Conservation (phyloP, 31 red algal genomes). For the Odonthalia washingtoniensis region DNA sequence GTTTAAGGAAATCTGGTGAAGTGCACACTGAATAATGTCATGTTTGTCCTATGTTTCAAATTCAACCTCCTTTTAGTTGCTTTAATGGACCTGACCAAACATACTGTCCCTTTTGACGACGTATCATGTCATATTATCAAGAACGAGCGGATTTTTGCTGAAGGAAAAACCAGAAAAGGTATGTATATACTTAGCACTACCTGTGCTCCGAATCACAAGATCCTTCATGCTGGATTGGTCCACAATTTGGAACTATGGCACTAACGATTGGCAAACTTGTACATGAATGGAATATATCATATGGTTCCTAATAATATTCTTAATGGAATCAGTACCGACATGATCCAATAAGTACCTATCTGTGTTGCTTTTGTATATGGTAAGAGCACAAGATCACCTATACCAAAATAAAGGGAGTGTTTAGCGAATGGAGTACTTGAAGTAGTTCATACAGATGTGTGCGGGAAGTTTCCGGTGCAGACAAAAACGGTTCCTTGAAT, state of each 20-base stretch:
- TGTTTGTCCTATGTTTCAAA: neutral
- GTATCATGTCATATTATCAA: neutral
- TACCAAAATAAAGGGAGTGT: neutral
- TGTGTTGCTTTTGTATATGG: neutral
- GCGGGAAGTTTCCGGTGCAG: neutral
- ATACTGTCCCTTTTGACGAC: neutral
- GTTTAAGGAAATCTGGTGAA: neutral
- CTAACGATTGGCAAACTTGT: neutral
- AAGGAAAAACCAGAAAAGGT: neutral
- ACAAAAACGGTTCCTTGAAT: neutral
- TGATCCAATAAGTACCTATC: neutral
- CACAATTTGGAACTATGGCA: neutral
- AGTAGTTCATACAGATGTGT: slow-evolving; percentile 5
- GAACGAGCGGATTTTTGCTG: neutral
- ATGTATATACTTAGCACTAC: neutral
- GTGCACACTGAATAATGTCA: neutral
- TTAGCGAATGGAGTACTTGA: neutral
- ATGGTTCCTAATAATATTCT: neutral
- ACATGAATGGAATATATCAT: neutral
- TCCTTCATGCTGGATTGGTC: neutral
- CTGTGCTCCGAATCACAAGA: neutral
- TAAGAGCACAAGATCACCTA: neutral
- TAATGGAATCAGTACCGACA: neutral
- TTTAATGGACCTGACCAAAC: neutral
- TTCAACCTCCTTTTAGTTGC: neutral